Evolutionary conservation across 441 rosid species (phyloP).

Genomic region (Populus hybrid): DNA sequence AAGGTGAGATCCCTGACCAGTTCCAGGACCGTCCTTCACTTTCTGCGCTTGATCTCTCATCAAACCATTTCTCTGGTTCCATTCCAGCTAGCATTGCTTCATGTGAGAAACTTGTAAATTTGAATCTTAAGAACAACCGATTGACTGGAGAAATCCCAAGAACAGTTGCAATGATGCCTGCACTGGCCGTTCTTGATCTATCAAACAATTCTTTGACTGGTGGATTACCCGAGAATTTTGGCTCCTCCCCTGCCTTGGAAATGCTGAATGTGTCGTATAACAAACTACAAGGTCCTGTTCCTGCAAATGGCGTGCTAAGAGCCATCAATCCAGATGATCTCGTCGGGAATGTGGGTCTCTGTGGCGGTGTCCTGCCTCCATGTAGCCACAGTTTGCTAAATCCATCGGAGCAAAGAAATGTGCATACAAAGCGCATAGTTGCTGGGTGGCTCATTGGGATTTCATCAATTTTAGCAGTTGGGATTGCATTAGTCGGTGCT

Average conservation of each 20-base stretch:
- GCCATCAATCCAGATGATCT: slow-evolving; percentile 74
- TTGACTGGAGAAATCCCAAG: slow-evolving; percentile 70
- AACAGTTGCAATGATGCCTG: slow-evolving; percentile 63
- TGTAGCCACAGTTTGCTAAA: slow-evolving; percentile 31
- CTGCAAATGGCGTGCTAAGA: slow-evolving; percentile 62
- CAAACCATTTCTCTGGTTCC: slow-evolving; percentile 57
- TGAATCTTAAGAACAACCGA: slow-evolving; percentile 63
- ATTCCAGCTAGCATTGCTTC: slow-evolving; percentile 85
- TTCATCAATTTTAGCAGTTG: slow-evolving; percentile 45
- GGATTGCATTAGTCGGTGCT: slow-evolving; percentile 35
- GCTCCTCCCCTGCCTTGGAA: slow-evolving; percentile 73
- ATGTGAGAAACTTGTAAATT: slow-evolving; percentile 62
- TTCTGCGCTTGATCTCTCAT: slow-evolving; percentile 75
- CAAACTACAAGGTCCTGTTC: slow-evolving; percentile 72
- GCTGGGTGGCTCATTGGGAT: slow-evolving; percentile 59
- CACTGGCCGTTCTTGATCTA: slow-evolving; percentile 79
- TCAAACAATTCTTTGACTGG: slow-evolving; percentile 77
- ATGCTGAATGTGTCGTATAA: slow-evolving; percentile 69
- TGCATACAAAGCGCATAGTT: slow-evolving; percentile 45
- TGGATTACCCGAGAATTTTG: slow-evolving; percentile 58
- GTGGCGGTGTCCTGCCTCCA: slow-evolving; percentile 71
- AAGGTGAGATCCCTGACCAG: slow-evolving; percentile 76
- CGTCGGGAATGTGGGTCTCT: slow-evolving; percentile 61
- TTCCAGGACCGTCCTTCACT: slow-evolving; percentile 93
- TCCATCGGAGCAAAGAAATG: slow-evolving; percentile 30